Evolutionary conservation across 2,329 filamentous ascomycete genomes (phyloP).

Genomic region (Ceratocystis diversiconidia): DNA sequence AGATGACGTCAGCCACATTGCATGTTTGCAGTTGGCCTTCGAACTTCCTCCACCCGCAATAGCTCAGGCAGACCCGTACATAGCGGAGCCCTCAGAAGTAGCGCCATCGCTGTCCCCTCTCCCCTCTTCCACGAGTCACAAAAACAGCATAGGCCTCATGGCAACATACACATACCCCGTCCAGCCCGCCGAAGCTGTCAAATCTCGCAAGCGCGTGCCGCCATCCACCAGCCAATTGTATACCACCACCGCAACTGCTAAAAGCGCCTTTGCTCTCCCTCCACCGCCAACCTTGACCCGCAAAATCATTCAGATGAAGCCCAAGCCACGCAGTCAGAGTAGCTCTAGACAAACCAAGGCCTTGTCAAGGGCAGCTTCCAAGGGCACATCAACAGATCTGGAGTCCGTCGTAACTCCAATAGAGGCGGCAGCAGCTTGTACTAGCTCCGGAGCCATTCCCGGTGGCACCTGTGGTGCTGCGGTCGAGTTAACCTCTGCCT

Average conservation of each 20-base stretch:
- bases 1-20: slow-evolving; percentile 47
- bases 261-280: slow-evolving; percentile 63
- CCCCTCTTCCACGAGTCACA: not conserved
- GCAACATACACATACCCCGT: slow-evolving; percentile 28
- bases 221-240: slow-evolving; percentile 31
- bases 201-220: slow-evolving; percentile 33
- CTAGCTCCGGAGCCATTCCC: too few species aligned
- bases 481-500: not conserved
- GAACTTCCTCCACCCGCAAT: slow-evolving; percentile 66
- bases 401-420: not conserved
- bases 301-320: slow-evolving; percentile 99
- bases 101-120: not conserved
- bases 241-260: slow-evolving; percentile 30
- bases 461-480: not conserved
- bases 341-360: slow-evolving; percentile 11
- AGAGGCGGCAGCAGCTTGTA: slow-evolving; percentile 5
- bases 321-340: slow-evolving; percentile 23
- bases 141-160: slow-evolving; percentile 19
- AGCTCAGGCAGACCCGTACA: slow-evolving; percentile 31
- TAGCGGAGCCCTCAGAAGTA: slow-evolving; percentile 25
- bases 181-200: slow-evolving; percentile 38
- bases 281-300: slow-evolving; percentile 82
- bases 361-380: not conserved
- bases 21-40: slow-evolving; percentile 53
- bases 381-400: slow-evolving; percentile 12